phyloP scores from a whole-genome alignment of 768 basidiomycete species.

The Pleurotus citrinopileatus region DNA sequence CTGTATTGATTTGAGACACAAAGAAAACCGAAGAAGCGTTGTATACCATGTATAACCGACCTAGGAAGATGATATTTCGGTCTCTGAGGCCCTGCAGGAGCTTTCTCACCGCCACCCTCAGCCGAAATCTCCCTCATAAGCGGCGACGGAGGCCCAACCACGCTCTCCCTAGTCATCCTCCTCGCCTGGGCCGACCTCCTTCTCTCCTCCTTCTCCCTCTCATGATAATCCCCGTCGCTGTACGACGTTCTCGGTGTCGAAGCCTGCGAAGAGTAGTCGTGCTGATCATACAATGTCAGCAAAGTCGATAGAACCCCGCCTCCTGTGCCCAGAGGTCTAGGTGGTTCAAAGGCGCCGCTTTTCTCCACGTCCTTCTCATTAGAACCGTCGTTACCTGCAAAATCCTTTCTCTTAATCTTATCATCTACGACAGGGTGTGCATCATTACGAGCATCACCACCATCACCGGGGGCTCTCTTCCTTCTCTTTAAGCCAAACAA shows the following conservation, averaged over 20 bases:
- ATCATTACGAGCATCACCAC: neutral
- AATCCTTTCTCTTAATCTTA: constrained; percentile 14
- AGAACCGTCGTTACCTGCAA: constrained; percentile 10
- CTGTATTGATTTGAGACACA: constrained; percentile 12
- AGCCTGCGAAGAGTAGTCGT: constrained; percentile 17
- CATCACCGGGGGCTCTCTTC: constrained; percentile 12
- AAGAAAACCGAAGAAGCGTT: no score
- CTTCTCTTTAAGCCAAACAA: constrained; percentile 2
- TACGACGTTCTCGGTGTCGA: constrained; percentile 18
- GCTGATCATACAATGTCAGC: constrained; percentile 57
- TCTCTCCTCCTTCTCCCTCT: constrained; percentile 13
- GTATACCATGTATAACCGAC: no score
- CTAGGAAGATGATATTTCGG: constrained; percentile 68
- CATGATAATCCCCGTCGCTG: neutral
- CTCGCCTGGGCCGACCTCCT: constrained; percentile 10
- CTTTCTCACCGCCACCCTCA: constrained; percentile 5
- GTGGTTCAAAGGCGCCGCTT: constrained; percentile 11
- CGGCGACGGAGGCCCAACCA: constrained; percentile 11
- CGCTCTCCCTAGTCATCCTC: constrained; percentile 2
- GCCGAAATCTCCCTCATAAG: constrained; percentile 2
- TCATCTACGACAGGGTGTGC: constrained; percentile 11
- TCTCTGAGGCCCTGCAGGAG: constrained; percentile 33
- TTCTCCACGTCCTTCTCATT: constrained; percentile 20
- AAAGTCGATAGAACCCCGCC: constrained; percentile 65
- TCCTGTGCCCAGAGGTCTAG: constrained; percentile 21